These are phyloP conservation scores for Bacterosira constricta DNA, from an alignment of 108 stramenopile species.

Conservation along the genomic window DNA sequence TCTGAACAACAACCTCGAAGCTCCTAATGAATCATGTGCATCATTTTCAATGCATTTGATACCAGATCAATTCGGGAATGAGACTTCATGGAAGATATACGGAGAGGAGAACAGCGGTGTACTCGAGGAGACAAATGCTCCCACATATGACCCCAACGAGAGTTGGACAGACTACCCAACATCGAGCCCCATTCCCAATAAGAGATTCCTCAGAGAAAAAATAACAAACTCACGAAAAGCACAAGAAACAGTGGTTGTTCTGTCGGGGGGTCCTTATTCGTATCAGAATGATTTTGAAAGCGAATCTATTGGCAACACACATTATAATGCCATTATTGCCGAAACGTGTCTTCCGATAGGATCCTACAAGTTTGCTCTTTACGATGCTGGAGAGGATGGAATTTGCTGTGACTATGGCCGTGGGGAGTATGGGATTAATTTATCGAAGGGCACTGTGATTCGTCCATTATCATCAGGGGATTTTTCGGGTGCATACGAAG, in stretches of 20 bases:
- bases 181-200: too few species aligned
- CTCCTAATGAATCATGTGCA: not conserved
- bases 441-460: not conserved
- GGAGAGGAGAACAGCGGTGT: not conserved
- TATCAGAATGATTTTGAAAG: not conserved
- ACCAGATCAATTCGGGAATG: constrained; percentile 10
- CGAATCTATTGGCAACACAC: not conserved
- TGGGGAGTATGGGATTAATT: not conserved
- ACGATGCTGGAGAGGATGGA: constrained; percentile 1
- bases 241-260: not conserved
- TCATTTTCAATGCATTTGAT: constrained; percentile 8
- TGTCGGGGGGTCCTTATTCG: constrained; percentile 9
- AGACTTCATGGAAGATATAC: not conserved
- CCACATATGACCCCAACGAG: not conserved
- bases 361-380: constrained; percentile 2
- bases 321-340: not conserved
- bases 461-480: constrained; percentile 1
- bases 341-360: not conserved
- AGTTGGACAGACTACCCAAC: too few species aligned
- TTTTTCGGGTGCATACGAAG: not conserved
- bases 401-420: constrained; percentile 8
- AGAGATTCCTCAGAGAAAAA: too few species aligned
- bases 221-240: too few species aligned
- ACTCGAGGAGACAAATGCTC: not conserved
- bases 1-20: not conserved